Evolutionary conservation across 495 filamentous ascomycete species (phyloP), one percentile per base, ranked within the genome.

Genomic region (Trichocladium uniseriatum): DNA sequence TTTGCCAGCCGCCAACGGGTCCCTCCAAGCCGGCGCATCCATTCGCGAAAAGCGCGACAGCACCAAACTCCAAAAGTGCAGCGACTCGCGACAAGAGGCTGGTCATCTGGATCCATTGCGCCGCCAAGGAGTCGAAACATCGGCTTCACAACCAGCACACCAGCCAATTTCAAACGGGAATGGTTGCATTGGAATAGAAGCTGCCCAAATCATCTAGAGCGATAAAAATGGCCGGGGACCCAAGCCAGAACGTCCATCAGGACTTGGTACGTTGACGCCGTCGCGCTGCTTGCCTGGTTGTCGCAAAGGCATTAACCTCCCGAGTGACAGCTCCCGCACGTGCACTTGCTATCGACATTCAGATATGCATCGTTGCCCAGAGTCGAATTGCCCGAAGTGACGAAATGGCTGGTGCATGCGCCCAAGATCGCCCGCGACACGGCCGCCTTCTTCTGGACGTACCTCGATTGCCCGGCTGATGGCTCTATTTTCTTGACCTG

Each of bases 371-470:
- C 74, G 37, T 77, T 82, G 63, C 77, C 79, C 24, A 69, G 74
- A 52, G 69, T 91, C 49, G 78, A 81, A 45, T 73, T 83, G 11
- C 73, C 81, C 20, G 81, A 87, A 46, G 81, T 87, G 7, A 79
- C 86, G 35, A 80, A 83, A 55, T 89, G 83, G 74, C 76, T 95
- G 47, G 67, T 84, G 49, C 72, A 79, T 59, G 89, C 88, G n/a
- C 85, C 86, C 3, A 83, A 81, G 55, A 82, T 94, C 38, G 79
- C 86, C 32, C 83, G 82, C 52, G 80, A 87, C 53, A 67, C 73
- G 41, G 79, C 86, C 31, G 76, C 89, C 6, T 89, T 96, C 76
- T 83, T 79, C 60, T 98, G 91, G 91, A 89, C 83, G 15, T 95
- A 92, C 66, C 74, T 96, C 37, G 82, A 91, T 52, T 77, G 79